Evolutionary conservation across 106 monocot genomes (phyloP).

Genomic region (Dendrobium nobile): DNA sequence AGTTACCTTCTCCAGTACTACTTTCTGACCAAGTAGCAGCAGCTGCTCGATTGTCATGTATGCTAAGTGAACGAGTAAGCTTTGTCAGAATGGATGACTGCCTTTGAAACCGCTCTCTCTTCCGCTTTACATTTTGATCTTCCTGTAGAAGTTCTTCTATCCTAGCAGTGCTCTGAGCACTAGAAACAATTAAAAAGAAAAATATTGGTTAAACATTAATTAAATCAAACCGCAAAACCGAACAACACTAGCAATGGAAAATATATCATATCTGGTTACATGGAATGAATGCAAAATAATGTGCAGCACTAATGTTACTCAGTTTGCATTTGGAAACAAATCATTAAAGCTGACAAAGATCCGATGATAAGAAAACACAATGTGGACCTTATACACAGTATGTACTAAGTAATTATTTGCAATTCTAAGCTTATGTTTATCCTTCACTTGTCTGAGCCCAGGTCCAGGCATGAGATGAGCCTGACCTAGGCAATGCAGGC

Average conservation of each 20-base stretch:
- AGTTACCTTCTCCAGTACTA: constrained; percentile 40
- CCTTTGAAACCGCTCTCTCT: constrained; percentile 59
- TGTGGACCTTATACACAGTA: background rate
- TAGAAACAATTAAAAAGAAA: constrained; percentile 5
- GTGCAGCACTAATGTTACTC: too few relatives aligned
- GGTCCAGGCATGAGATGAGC: background rate
- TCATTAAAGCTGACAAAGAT: background rate
- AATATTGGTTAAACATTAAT: background rate
- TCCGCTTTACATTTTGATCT: constrained; percentile 82
- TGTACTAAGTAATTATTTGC: background rate
- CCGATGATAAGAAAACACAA: background rate
- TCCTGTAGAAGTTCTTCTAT: constrained; percentile 92
- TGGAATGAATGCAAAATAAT: background rate
- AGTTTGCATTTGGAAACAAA: too few relatives aligned
- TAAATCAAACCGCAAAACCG: background rate
- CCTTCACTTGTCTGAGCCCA: background rate
- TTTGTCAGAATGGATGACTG: constrained; percentile 89
- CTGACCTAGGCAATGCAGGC: too few relatives aligned
- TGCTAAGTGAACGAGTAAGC: constrained; percentile 77
- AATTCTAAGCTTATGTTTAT: background rate
- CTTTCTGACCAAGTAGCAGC: constrained; percentile 57
- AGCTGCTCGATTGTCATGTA: constrained; percentile 71
- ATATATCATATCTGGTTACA: background rate
- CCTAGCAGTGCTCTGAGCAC: constrained; percentile 62
- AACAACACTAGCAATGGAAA: background rate